Evolutionary conservation across 2,329 filamentous ascomycete genomes (phyloP).

Genomic region (Aureobasidium namibiae): DNA sequence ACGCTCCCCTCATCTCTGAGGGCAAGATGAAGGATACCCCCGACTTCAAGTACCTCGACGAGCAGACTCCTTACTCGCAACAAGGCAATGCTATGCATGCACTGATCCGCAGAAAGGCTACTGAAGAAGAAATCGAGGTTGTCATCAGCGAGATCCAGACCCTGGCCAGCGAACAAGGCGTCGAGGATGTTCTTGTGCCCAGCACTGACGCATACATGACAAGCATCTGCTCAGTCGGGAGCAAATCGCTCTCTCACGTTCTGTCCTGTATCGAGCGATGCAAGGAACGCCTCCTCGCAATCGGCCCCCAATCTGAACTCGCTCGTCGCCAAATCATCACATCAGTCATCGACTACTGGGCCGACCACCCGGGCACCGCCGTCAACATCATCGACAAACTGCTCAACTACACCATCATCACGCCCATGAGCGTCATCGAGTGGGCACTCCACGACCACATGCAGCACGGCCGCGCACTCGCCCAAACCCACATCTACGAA

Average conservation of each 20-base stretch:
- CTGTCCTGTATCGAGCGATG: constrained; percentile 92
- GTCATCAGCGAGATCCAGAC: constrained; percentile 73
- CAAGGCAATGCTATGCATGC: constrained; percentile 77
- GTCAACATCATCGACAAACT: constrained; percentile 93
- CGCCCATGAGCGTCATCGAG: constrained; percentile 73
- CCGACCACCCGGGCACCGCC: constrained; percentile 81
- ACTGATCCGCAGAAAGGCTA: constrained; percentile 73
- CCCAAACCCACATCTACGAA: constrained; percentile 74
- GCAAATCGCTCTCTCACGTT: constrained; percentile 92
- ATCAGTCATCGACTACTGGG: constrained; percentile 88
- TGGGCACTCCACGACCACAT: constrained; percentile 72
- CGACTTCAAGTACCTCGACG: constrained; percentile 79
- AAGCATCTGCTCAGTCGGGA: constrained; percentile 84
- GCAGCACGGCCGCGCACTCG: constrained; percentile 48
- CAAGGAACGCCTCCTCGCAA: constrained; percentile 76
- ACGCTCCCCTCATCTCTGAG: constrained; percentile 70
- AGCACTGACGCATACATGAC: constrained; percentile 93
- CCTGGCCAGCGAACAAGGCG: constrained; percentile 60
- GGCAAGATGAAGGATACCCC: constrained; percentile 94
- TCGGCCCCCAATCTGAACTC: constrained; percentile 64
- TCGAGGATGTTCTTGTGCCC: constrained; percentile 68
- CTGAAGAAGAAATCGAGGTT: constrained; percentile 78
- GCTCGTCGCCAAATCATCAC: constrained; percentile 83
- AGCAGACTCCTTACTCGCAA: constrained; percentile 67
- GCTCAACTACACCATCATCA: constrained; percentile 92